phyloP scores from a whole-genome alignment of 164 flowering plant species.

The Paratinospora sagittata region DNA sequence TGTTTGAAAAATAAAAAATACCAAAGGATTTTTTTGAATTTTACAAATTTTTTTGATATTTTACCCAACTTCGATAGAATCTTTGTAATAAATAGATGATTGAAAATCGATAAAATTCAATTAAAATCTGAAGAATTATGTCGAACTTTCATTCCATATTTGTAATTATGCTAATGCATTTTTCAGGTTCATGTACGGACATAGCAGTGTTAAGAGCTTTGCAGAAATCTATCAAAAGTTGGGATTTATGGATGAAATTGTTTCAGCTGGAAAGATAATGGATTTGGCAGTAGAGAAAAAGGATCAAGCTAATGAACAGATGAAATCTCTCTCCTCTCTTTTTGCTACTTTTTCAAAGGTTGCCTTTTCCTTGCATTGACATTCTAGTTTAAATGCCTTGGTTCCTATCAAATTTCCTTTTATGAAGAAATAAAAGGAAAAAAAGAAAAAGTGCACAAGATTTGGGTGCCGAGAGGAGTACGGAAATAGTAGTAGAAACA shows the following conservation, averaged over 20 bases:
- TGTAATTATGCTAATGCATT: background rate
- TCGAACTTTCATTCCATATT: too few relatives aligned
- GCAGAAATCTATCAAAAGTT: constrained; percentile 13
- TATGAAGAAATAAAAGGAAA: background rate
- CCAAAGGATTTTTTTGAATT: too few relatives aligned
- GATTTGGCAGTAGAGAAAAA: constrained; percentile 12
- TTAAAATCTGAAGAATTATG: too few relatives aligned
- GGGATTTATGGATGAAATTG: constrained; percentile 17
- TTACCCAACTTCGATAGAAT: too few relatives aligned
- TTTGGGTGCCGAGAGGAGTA: background rate
- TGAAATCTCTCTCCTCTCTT: constrained; percentile 14
- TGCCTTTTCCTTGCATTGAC: background rate
- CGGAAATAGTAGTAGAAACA: background rate
- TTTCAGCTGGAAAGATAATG: constrained; percentile 20
- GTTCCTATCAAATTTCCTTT: background rate
- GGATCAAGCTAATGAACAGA: constrained; percentile 11
- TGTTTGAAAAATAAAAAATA: too few relatives aligned
- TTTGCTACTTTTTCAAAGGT: constrained; percentile 16
- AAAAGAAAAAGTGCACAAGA: background rate
- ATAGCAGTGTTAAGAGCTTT: constrained; percentile 10
- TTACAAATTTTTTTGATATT: too few relatives aligned
- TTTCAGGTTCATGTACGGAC: constrained; percentile 17
- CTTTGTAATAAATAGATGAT: too few relatives aligned
- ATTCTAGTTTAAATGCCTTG: background rate
- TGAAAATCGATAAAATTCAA: too few relatives aligned